Evolutionary conservation across 2,329 filamentous ascomycete genomes (phyloP), one percentile per base, ranked within the genome.

Genomic region (Aspergillus fumigatus): DNA sequence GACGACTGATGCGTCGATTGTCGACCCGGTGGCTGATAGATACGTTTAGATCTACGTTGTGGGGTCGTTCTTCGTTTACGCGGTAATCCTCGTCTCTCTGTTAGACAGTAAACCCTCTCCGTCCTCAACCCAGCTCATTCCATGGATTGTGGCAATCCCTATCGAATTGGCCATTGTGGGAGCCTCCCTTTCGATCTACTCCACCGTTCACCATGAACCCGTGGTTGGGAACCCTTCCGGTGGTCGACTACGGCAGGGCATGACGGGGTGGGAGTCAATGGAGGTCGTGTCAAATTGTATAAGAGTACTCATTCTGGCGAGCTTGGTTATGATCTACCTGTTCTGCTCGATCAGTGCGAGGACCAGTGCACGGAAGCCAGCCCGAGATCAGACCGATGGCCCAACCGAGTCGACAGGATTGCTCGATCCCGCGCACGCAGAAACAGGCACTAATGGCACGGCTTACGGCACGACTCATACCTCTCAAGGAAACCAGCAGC

Each of bases 21-120:
- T 14, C 25, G 35, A 48, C 47, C 38, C 49, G 29, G 43, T 23
- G 26, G 50, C 61, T 59, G 48, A 59, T 43, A 19, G 35, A 45
- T 43, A 55, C 40, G 2, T 29, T 29, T 52, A 96, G 92, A 88
- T 96, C 69, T 96, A 95, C 73, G 80, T 95, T 61, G 84, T 90
- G 55, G 90, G 88, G 54, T 88, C 90, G 48, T 88, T 92, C 63
- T 96, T 96, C 79, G 85, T 94, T 61, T 94, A 95, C 77, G 82
- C 89, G 51, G 87, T 96, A 64, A 83, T 96, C 63, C 82, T 95
- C 63, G 88, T 97, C 67, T 92, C 92, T 29, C 83, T 97, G 56
- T 81, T 96, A 67, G 92, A 97, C 73, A 89, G 88, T 69, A 86
- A 84, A 60, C 87, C 90, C 35, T 89, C 89, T 11, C 94, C 94